phyloP scores from a whole-genome alignment of 2,329 filamentous ascomycete genomes.

The Epichloe amarillans region DNA sequence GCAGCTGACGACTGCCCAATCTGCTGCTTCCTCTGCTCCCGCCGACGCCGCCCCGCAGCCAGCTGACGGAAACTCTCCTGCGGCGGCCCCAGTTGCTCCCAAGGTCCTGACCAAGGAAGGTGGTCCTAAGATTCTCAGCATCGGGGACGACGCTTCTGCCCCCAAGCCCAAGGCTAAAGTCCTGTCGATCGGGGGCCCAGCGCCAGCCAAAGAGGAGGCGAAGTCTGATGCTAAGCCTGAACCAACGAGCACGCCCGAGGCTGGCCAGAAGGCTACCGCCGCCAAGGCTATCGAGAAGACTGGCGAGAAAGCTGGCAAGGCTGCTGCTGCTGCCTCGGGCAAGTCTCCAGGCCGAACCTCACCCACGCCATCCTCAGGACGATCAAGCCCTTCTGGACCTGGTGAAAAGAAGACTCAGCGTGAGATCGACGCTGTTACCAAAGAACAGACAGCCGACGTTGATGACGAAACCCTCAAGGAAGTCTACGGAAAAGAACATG shows the following conservation, averaged over 20 bases:
- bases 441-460: conserved; percentile 67
- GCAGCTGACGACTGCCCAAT: conserved; percentile 8
- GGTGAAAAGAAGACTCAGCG: conserved; percentile 42
- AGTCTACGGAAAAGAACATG: conserved; percentile 84
- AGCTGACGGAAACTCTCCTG: conserved; percentile 12
- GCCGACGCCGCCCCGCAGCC: background rate
- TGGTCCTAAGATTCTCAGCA: conserved; percentile 52
- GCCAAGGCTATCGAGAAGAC: conserved; percentile 87
- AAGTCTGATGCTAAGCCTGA: conserved; percentile 39
- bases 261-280: conserved; percentile 72
- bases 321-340: conserved; percentile 21
- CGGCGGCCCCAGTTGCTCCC: conserved; percentile 24
- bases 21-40: background rate
- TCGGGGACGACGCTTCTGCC: conserved; percentile 46
- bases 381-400: conserved; percentile 57
- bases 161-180: conserved; percentile 40
- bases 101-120: conserved; percentile 37
- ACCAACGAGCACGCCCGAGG: conserved; percentile 41
- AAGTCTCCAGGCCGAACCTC: conserved; percentile 57
- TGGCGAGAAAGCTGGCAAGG: conserved; percentile 44
- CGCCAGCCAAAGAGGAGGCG: conserved; percentile 24
- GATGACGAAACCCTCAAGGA: conserved; percentile 68
- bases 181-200: conserved; percentile 26
- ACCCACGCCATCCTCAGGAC: conserved; percentile 69
- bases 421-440: conserved; percentile 70